These are phyloP conservation scores for Populus tomentosa DNA, from an alignment of 441 rosid genomes.

Conservation along the genomic window DNA sequence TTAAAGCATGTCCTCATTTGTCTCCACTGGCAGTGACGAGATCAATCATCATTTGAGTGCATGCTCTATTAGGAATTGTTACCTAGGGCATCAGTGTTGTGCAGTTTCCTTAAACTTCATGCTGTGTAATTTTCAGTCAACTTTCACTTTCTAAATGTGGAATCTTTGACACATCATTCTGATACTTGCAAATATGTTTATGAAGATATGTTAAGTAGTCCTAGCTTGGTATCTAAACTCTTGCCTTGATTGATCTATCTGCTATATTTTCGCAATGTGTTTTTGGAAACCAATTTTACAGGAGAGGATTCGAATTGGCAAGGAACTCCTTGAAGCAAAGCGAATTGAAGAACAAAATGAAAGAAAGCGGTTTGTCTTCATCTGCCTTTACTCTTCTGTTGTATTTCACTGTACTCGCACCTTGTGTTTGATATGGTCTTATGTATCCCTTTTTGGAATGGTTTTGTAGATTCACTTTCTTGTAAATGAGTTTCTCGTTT, in stretches of 20 bases:
- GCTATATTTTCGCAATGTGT: not conserved
- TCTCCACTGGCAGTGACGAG: not conserved
- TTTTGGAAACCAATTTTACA: constrained; percentile 18
- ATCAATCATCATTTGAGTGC: not conserved
- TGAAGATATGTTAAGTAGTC: not conserved
- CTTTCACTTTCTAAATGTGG: not conserved
- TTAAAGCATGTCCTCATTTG: not conserved
- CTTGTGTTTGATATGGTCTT: not conserved
- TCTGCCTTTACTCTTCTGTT: not conserved
- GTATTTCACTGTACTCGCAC: not conserved
- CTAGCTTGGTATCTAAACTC: not conserved
- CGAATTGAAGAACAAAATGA: constrained; percentile 91
- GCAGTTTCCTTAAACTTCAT: not conserved
- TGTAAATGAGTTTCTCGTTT: not conserved
- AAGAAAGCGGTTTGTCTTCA: constrained; percentile 71
- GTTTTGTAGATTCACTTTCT: not conserved
- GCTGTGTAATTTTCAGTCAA: not conserved
- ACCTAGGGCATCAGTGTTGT: not conserved
- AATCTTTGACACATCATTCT: not conserved
- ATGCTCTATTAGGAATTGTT: no score
- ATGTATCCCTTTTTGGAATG: not conserved
- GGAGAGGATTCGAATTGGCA: constrained; percentile 95
- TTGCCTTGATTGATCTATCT: not conserved
- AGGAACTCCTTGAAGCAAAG: constrained; percentile 95
- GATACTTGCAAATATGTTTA: not conserved